Conservation (phyloP, 1,284 basidiomycete genomes). For the Moniliophthora roreri region DNA sequence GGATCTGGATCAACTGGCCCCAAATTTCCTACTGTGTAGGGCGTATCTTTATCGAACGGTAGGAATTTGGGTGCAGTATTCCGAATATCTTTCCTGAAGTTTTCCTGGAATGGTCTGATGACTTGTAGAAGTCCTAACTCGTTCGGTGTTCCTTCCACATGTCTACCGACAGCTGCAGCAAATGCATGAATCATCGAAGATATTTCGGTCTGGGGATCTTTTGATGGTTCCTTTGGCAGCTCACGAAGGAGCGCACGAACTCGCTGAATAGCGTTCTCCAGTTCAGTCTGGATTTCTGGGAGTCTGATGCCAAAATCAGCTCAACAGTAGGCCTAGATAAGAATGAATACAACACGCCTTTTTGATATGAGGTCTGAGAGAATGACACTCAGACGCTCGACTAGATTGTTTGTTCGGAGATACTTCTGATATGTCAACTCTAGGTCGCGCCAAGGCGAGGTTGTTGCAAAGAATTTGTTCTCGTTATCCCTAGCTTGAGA, state of each 20-base stretch:
- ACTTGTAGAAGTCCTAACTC: constrained; percentile 38
- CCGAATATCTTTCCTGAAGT: constrained; percentile 36
- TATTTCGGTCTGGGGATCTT: constrained; percentile 40
- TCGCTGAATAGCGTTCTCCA: constrained; percentile 31
- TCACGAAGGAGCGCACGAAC: constrained; percentile 24
- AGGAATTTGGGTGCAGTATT: constrained; percentile 40
- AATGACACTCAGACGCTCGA: constrained; percentile 35
- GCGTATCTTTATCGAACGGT: too few species aligned
- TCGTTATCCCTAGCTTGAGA: constrained; percentile 45
- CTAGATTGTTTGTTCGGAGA: constrained; percentile 41
- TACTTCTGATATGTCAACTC: constrained; percentile 28
- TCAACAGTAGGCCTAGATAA: too few species aligned
- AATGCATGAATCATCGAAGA: constrained; percentile 33
- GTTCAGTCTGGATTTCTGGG: constrained; percentile 40
- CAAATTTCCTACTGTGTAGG: too few species aligned
- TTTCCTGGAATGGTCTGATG: constrained; percentile 31
- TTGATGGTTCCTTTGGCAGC: constrained; percentile 38
- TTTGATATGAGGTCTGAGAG: constrained; percentile 39
- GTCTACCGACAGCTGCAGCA: constrained; percentile 18
- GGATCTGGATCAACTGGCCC: too few species aligned
- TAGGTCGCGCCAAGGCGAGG: constrained; percentile 41
- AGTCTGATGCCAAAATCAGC: constrained; percentile 34
- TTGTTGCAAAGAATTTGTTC: constrained; percentile 49
- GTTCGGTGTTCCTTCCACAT: constrained; percentile 38
- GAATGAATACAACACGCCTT: constrained; percentile 31